Base-by-base conservation (phyloP, 2,329 filamentous ascomycete species). In the Neofusicoccum cordaticola region DNA sequence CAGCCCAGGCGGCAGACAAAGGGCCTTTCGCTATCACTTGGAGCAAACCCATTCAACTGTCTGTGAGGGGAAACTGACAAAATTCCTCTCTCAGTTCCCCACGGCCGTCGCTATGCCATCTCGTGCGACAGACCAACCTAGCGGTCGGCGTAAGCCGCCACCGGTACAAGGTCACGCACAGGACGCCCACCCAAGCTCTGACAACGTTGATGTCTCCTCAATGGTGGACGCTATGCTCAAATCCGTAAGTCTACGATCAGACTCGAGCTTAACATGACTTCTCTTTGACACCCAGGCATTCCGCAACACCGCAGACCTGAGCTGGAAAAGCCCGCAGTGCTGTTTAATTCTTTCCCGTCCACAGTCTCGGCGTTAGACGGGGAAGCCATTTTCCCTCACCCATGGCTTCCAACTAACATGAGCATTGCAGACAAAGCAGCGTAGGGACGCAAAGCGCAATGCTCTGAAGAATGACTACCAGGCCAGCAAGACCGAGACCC, bases 401-500 rank as follows among this genome's bases (percentile, higher is more conserved):
- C 22, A 22, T 22, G 3, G 22, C 22, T 22, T 22, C 22, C 0
- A 22, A 22, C 22, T 56, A 47, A 53, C 51, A 45, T 34, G 8
- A 11, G 34, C 8, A 17, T 52, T 68, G 15, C 34, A 64, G 41
- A 50, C 64, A 7, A 61, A 76, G 73, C 71, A 72, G 70, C 71
- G 69, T 66, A 73, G 71, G 60, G 72, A 62, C 67, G 71, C 61
- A 7, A 62, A 19, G 45, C 56, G 61, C 67, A 66, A 51, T 72
- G 71, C 61, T 47, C 69, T 34, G 45, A 27, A 22, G 64, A 70
- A 70, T 37, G 47, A 64, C 1, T 75, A 75, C 65, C 50, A 64
- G 4, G 47, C 19, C 7, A 60, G 66, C 31, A 62, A 65, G 22
- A 44, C 65, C 19, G 53, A 64, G 1, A 45, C 67, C n/a, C 64